A percentile compares a stretch with the other conserved stretches of the same genome.
phyloP scores from a whole-genome alignment of 1,139 yeast genomes.

The Eremothecium coryli region DNA sequence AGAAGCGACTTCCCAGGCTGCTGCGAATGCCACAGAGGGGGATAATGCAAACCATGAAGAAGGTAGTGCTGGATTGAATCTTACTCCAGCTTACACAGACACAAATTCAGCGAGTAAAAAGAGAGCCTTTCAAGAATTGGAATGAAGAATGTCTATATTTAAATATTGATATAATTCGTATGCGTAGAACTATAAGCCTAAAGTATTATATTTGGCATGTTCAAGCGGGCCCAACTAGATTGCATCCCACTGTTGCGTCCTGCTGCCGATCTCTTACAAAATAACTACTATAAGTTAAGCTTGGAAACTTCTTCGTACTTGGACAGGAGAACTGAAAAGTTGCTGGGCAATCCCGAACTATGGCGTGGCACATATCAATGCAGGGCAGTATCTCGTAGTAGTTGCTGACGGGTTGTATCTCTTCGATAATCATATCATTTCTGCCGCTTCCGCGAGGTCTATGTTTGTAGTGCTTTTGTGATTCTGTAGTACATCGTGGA shows the following conservation, averaged over 20 bases:
- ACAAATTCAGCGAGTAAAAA: slow-evolving; percentile 1
- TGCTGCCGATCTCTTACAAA: too few species aligned
- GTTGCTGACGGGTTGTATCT: slow-evolving; percentile 46
- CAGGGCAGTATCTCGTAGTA: slow-evolving; percentile 87
- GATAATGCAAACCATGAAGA: not conserved
- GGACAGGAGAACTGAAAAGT: slow-evolving; percentile 73
- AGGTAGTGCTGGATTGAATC: slow-evolving; percentile 4
- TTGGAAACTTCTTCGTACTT: slow-evolving; percentile 23
- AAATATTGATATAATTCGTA: too few species aligned
- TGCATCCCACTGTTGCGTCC: too few species aligned
- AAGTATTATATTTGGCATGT: too few species aligned
- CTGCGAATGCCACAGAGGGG: slow-evolving; percentile 1
- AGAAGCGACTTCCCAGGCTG: slow-evolving; percentile 17
- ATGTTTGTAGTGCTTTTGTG: slow-evolving; percentile 39
- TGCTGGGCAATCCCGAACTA: slow-evolving; percentile 79
- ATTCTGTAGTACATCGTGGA: slow-evolving; percentile 67
- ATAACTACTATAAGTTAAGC: slow-evolving; percentile 36
- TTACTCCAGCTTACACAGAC: slow-evolving; percentile 4
- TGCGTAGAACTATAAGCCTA: too few species aligned
- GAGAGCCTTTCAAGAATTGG: slow-evolving; percentile 10
- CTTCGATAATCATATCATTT: slow-evolving; percentile 46
- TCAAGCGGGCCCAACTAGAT: too few species aligned
- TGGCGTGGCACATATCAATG: slow-evolving; percentile 63
- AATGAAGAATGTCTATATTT: not conserved
- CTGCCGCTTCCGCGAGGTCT: slow-evolving; percentile 51